Evolutionary conservation across 352 stramenopile genomes (phyloP), one percentile per base, ranked within the genome.

Genomic region (Chrysophaeum taylorii): DNA sequence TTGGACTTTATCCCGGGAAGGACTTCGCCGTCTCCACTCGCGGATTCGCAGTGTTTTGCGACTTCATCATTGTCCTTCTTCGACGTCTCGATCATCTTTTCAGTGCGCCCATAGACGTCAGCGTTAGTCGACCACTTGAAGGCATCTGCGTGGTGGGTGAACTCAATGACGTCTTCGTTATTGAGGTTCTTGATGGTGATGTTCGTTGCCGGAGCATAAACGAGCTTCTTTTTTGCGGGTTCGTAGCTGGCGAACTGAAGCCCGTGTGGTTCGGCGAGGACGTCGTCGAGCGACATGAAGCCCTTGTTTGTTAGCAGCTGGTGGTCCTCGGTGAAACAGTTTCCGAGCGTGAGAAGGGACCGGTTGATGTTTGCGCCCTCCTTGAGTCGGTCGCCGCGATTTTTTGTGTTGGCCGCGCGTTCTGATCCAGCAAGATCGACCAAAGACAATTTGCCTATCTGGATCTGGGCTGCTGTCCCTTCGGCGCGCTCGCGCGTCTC

Each of bases 301-400:
- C 27, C 27, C 23, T 21, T 64, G n/a, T 64, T 64, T 33, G 35
- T 33, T n/a, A 53, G n/a, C 21, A 53, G n/a, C 29, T 33, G n/a
- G 35, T 25, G 33, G 35, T 25, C 57, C 33, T 57, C 38, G 62
- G 27, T 15, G 48, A n/a, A n/a, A n/a, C 87, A 94, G 70, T 96
- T 94, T 21, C 88, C 89, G 9, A 96, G 68, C 16, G 89, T 88
- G 0, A 95, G 69, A 21, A 96, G 66, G 31, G 84, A 92, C 0
- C 89, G 80, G 62, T 96, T 96, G 72, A 96, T 96, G 72, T 96
- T 96, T 0, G 89, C 89, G 27, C 89, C 89, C 78, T 95, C 89
- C 7, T 89, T 76, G 15, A 95, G 72, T 23, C 89, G 83, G 41
- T 87, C 74, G 0, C 89, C 89, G 12, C 84, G 81, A 72, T 95